A percentile compares a stretch with the other conserved stretches of the same genome.
phyloP scores from a whole-genome alignment of 768 basidiomycete genomes.

The Tulasnella sp. region DNA sequence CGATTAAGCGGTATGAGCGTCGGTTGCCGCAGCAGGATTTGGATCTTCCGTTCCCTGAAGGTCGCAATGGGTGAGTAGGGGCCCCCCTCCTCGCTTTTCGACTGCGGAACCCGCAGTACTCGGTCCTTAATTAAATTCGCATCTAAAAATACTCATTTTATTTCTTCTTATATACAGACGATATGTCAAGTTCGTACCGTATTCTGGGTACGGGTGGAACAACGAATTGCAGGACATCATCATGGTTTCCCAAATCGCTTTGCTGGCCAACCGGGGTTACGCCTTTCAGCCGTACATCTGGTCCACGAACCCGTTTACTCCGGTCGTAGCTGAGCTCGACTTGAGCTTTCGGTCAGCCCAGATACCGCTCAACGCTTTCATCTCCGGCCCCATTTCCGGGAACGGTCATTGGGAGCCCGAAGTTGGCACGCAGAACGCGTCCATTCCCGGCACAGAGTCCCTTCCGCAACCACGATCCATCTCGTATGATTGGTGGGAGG shows the following conservation, averaged over 20 bases:
- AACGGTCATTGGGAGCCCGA: not conserved
- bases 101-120: not conserved
- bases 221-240: conserved; percentile 26
- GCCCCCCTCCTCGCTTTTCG: not conserved
- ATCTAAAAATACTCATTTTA: not conserved
- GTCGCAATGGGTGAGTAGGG: conserved; percentile 14
- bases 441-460: no score
- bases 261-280: conserved; percentile 20
- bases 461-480: conserved; percentile 46
- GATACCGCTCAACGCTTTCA: conserved; percentile 28
- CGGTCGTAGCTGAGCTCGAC: conserved; percentile 35
- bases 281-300: conserved; percentile 27
- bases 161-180: conserved; percentile 3
- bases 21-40: conserved; percentile 26
- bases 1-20: conserved; percentile 46
- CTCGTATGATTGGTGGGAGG: conserved; percentile 45
- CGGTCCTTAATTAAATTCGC: not conserved
- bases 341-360: conserved; percentile 13
- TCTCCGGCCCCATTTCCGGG: conserved; percentile 24
- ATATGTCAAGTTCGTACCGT: conserved; percentile 20
- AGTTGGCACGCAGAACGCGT: not conserved
- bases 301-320: not conserved
- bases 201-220: conserved; percentile 7
- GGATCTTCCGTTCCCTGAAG: conserved; percentile 25
- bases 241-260: conserved; percentile 19